These are phyloP conservation scores for barrel medic (Medicago truncatula) DNA, from an alignment of 306 rosid genomes.

Conservation along the genomic window MtrunA17r5.0-ANR NC_053045.1:2181501-2182000, in stretches of 20 bases:
- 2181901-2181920: conserved; percentile 60
- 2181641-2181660: conserved; percentile 72
- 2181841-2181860: conserved; percentile 89
- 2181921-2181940: conserved; percentile 82
- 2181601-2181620: conserved; percentile 67
- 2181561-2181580: conserved; percentile 60
- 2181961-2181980: conserved; percentile 89
- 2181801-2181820: conserved; percentile 67
- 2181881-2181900: conserved; percentile 84
- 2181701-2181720: conserved; percentile 74
- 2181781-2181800: conserved; percentile 76
- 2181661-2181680: conserved; percentile 69
- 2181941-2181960: conserved; percentile 80
- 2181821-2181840: conserved; percentile 76
- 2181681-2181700: conserved; percentile 72
- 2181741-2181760: conserved; percentile 75
- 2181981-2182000: conserved; percentile 87
- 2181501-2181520: conserved; percentile 63
- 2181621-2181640: conserved; percentile 70
- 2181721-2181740: conserved; percentile 69
- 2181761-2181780: conserved; percentile 71
- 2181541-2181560: conserved; percentile 63
- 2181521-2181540: conserved; percentile 74
- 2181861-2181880: conserved; percentile 86
- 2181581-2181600: conserved; percentile 56